phyloP scores from a whole-genome alignment of 2,329 filamentous ascomycete genomes.

The Truncatella angustata region DNA sequence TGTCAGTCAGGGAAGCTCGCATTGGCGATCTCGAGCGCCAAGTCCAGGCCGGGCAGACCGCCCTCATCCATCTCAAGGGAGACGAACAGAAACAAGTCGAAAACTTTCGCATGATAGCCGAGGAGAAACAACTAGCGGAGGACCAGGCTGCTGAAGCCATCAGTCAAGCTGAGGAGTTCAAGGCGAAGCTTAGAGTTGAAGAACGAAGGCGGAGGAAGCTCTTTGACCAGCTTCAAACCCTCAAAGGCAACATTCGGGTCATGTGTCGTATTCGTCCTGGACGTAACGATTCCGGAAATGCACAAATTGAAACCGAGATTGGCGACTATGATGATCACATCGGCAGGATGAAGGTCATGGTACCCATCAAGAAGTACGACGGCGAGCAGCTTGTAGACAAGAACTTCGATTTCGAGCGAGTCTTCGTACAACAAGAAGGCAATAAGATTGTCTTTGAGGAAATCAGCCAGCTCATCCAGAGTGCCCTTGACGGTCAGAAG shows the following conservation, averaged over 20 bases:
- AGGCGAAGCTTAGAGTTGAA: slow-evolving; percentile 20
- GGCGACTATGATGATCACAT: slow-evolving; percentile 61
- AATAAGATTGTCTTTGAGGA: slow-evolving; percentile 93
- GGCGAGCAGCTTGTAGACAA: slow-evolving; percentile 68
- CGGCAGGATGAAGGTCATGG: slow-evolving; percentile 83
- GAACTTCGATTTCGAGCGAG: slow-evolving; percentile 87
- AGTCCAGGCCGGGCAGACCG: slow-evolving; percentile 27
- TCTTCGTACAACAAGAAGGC: slow-evolving; percentile 74
- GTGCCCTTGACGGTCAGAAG: slow-evolving; percentile 94
- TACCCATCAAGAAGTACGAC: slow-evolving; percentile 79
- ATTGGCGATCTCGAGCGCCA: slow-evolving; percentile 15
- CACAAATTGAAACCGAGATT: slow-evolving; percentile 72
- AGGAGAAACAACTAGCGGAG: slow-evolving; percentile 11
- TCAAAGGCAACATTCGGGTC: slow-evolving; percentile 97
- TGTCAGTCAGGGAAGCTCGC: slow-evolving; percentile 13
- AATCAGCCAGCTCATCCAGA: slow-evolving; percentile 95
- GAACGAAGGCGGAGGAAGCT: slow-evolving; percentile 71
- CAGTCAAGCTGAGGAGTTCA: slow-evolving; percentile 13
- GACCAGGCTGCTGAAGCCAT: slow-evolving; percentile 11
- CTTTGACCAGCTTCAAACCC: slow-evolving; percentile 96
- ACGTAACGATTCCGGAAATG: slow-evolving; percentile 56
- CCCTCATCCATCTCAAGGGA: slow-evolving; percentile 13
- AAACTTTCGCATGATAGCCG: slow-evolving; percentile 12
- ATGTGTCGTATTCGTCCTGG: slow-evolving; percentile 93
- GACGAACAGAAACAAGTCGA: slow-evolving; percentile 15